phyloP scores from a whole-genome alignment of 306 rosid genomes.

The Glycine tomentella region DNA sequence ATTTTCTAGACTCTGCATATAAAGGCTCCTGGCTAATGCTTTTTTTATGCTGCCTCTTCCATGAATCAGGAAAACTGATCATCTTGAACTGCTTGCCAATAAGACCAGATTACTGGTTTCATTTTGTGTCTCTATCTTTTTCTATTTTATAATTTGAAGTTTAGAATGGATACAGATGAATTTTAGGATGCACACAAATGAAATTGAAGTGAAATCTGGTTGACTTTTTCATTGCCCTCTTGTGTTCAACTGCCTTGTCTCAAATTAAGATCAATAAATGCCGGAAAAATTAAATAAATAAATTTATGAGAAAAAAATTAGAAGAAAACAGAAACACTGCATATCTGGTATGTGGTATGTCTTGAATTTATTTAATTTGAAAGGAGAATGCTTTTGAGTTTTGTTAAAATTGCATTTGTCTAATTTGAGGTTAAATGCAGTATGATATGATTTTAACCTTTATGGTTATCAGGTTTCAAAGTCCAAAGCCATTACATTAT shows the following conservation, averaged over 20 bases:
- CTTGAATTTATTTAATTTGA: too few relatives aligned
- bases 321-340: background rate
- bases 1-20: slow-evolving; percentile 51
- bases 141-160: too few relatives aligned
- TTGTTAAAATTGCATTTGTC: background rate
- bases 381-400: background rate
- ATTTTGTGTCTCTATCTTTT: too few relatives aligned
- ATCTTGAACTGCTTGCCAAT: too few relatives aligned
- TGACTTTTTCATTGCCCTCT: background rate
- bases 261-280: background rate
- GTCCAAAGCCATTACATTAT: background rate
- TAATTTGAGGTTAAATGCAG: background rate
- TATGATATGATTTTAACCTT: background rate
- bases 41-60: slow-evolving; percentile 31
- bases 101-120: too few relatives aligned
- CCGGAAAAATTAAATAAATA: background rate
- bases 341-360: background rate
- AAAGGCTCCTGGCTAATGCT: slow-evolving; percentile 40
- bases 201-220: background rate
- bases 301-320: background rate
- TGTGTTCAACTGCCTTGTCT: background rate
- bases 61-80: too few relatives aligned
- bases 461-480: background rate
- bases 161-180: too few relatives aligned
- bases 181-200: background rate